Base-by-base conservation (phyloP, 2,329 filamentous ascomycete species). In the Orbilia brochopaga region DNA sequence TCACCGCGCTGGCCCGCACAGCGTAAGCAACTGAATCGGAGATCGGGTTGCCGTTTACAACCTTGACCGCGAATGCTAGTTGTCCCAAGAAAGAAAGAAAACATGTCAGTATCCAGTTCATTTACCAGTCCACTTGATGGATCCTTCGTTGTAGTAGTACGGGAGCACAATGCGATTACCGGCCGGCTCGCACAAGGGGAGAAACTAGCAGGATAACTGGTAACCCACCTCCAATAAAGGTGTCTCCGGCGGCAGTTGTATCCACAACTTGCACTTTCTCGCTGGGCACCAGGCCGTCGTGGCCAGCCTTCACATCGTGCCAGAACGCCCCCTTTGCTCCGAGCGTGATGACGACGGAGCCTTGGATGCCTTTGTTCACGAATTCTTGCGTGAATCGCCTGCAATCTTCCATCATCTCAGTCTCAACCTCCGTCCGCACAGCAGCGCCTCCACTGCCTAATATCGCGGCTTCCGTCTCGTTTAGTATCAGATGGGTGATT, bases 181-280 rank as follows among this genome's bases (percentile, higher is more conserved):
- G n/a, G n/a, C n/a, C n/a, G n/a, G n/a, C n/a, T n/a, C n/a, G n/a
- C n/a, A n/a, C n/a, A n/a, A n/a, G n/a, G n/a, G n/a, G n/a, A n/a
- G n/a, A n/a, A n/a, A 4, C n/a, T 15, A 13, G 13, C 2, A 15
- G 37, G 2, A 15, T 15, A 15, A 42, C 13, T 13, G 37, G 11
- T 42, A 3, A 70, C 66, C n/a, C 19, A 70, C 66, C 66, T 1
- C 94, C 93, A 3, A 95, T 90, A 80, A 97, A 97, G 0, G 93
- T 97, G 79, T 97, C 93, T 0, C 93, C 93, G 3, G 94, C 94
- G 1, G 90, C 93, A 6, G 93, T 97, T 0, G 93, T 97, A 79
- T 97, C 93, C 2, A 97, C 86, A 1, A 97, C 93, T 64, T 84
- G 80, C 17, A 91, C 88, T 79, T 89, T 88, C 73, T 85, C 83